Evolutionary conservation across 495 filamentous ascomycete species (phyloP).

Genomic region (Letharia lupina): DNA sequence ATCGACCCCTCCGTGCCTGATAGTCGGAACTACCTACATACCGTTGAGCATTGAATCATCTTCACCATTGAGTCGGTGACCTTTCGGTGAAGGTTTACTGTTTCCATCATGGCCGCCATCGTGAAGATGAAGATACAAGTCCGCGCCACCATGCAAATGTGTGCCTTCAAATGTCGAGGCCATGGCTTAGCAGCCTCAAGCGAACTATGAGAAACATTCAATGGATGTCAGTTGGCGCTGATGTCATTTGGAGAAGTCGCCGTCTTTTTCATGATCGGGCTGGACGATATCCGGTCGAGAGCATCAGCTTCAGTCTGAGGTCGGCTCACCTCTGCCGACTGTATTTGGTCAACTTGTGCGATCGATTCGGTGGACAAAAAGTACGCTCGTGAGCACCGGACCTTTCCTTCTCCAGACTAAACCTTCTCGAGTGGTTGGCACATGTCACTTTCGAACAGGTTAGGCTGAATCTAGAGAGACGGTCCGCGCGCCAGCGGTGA

Average conservation of each 20-base stretch:
- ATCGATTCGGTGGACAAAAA: background rate
- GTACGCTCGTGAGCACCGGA: no score
- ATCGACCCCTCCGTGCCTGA: slow-evolving; percentile 65
- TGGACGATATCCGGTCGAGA: background rate
- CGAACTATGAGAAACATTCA: background rate
- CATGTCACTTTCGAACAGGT: slow-evolving; percentile 44
- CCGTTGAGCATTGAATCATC: background rate
- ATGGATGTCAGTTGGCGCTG: background rate
- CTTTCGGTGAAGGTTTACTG: slow-evolving; percentile 38
- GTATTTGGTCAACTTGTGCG: background rate
- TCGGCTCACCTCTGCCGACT: background rate
- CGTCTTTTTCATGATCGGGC: background rate
- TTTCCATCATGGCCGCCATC: slow-evolving; percentile 70
- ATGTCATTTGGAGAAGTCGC: background rate
- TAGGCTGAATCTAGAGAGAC: background rate
- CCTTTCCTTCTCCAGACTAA: background rate
- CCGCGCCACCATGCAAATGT: slow-evolving; percentile 36
- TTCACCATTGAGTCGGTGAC: no score
- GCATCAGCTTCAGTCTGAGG: background rate
- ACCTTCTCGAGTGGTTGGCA: slow-evolving; percentile 33
- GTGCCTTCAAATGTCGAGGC: slow-evolving; percentile 2
- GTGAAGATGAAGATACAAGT: slow-evolving; percentile 64
- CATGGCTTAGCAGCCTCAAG: background rate
- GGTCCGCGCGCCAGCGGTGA: slow-evolving; percentile 4
- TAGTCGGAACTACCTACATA: slow-evolving; percentile 45